These are phyloP conservation scores for Coemansia sp. DNA, from an alignment of 192 early-diverging fungal genomes.

Conservation along the genomic window DNA sequence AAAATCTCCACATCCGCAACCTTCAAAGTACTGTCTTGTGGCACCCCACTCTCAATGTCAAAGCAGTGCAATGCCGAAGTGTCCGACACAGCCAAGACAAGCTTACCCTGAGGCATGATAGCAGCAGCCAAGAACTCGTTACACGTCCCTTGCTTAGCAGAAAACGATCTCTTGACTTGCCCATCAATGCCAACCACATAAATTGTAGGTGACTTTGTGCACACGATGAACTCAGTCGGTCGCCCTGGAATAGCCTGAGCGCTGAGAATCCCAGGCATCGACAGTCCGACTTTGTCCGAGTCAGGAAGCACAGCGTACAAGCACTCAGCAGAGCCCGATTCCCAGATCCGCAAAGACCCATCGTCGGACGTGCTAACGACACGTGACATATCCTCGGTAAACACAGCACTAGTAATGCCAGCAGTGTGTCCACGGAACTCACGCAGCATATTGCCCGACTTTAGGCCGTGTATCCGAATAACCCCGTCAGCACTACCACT, in stretches of 20 bases:
- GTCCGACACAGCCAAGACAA: conserved; percentile 75
- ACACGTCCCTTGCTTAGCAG: conserved; percentile 43
- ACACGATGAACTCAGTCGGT: conserved; percentile 69
- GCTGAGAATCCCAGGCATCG: conserved; percentile 39
- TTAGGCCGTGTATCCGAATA: conserved; percentile 82
- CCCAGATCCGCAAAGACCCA: conserved; percentile 86
- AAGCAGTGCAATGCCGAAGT: conserved; percentile 68
- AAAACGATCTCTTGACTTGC: conserved; percentile 52
- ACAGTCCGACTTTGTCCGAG: conserved; percentile 54
- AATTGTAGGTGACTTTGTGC: conserved; percentile 71
- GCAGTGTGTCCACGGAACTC: conserved; percentile 92
- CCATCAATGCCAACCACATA: conserved; percentile 71
- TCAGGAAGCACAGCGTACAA: conserved; percentile 57
- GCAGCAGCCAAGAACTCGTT: conserved; percentile 60
- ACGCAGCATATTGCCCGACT: conserved; percentile 88
- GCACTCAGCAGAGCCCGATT: conserved; percentile 70
- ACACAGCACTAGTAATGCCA: conserved; percentile 79
- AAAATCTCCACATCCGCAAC: conserved; percentile 68
- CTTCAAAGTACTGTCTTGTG: conserved; percentile 32
- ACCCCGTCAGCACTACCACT: conserved; percentile 78
- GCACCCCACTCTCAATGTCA: conserved; percentile 57
- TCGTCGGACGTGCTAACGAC: conserved; percentile 84
- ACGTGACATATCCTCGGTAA: conserved; percentile 64
- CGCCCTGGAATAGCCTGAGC: conserved; percentile 68
- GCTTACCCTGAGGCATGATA: conserved; percentile 77